Evolutionary conservation across 2,329 filamentous ascomycete species (phyloP).

Genomic region (Exophiala aquamarina): DNA sequence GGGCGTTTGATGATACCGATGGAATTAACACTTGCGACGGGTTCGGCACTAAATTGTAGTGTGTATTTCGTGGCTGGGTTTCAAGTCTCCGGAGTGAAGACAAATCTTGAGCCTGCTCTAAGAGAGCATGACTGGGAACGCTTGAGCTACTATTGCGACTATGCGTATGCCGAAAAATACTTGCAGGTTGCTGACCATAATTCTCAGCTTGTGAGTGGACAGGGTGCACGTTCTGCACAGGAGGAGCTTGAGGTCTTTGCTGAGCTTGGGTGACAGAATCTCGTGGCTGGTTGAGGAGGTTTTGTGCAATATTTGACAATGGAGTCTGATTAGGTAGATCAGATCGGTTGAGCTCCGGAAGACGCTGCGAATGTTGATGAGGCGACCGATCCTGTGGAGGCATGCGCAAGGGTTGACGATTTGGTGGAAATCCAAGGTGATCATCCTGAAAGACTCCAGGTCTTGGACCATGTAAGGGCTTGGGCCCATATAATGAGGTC

Average conservation of each 20-base stretch:
- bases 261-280: conserved; percentile 12
- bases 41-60: conserved; percentile 6
- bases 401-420: conserved; percentile 35
- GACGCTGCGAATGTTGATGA: conserved; percentile 22
- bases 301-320: conserved; percentile 7
- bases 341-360: neutral
- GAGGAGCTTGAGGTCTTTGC: conserved; percentile 13
- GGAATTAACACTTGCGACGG: conserved; percentile 13
- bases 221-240: conserved; percentile 7
- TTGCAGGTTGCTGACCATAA: conserved; percentile 10
- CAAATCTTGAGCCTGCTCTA: conserved; percentile 17
- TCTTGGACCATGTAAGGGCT: conserved; percentile 41
- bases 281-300: conserved; percentile 11
- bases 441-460: conserved; percentile 47
- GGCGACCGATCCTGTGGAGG: conserved; percentile 34
- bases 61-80: conserved; percentile 7
- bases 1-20: conserved; percentile 12
- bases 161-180: conserved; percentile 18
- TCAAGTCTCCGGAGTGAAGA: conserved; percentile 18
- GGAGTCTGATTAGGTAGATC: conserved; percentile 14
- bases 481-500: conserved; percentile 32
- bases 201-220: conserved; percentile 18
- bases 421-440: conserved; percentile 28
- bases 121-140: conserved; percentile 6
- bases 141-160: conserved; percentile 17